These are phyloP conservation scores for Triadica sebifera DNA, from an alignment of 345 rosid genomes.

Conservation along the genomic window DNA sequence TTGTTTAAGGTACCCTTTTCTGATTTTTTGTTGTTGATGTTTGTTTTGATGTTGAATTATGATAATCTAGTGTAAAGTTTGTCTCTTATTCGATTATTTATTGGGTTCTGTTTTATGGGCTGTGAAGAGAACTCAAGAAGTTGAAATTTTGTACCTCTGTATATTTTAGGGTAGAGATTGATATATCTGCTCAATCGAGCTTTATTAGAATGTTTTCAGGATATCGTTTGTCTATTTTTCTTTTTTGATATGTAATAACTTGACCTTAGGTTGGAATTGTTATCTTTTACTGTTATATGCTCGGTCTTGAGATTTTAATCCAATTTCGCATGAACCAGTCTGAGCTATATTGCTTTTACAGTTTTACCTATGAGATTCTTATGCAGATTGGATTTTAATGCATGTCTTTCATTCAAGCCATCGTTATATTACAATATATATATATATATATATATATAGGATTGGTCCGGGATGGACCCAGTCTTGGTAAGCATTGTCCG, in stretches of 20 bases:
- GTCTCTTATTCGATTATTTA: not conserved
- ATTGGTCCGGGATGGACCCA: no score
- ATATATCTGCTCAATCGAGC: not conserved
- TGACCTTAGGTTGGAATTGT: not conserved
- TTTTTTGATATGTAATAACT: not conserved
- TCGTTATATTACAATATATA: no score
- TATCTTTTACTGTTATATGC: not conserved
- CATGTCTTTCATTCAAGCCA: not conserved
- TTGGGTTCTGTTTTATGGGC: not conserved
- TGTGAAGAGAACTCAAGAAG: not conserved
- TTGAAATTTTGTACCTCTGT: not conserved
- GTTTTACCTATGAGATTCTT: not conserved
- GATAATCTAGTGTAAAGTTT: not conserved
- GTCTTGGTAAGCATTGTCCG: no score
- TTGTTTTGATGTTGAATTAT: not conserved
- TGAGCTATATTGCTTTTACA: not conserved
- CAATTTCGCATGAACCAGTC: not conserved
- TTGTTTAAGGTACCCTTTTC: no score
- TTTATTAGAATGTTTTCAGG: not conserved
- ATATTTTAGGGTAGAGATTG: not conserved
- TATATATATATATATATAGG: no score
- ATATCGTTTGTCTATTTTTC: not conserved
- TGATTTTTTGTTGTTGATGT: no score
- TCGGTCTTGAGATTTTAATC: not conserved
- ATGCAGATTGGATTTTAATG: not conserved